Base-by-base conservation (phyloP, 148 eudicot species). In the Rhododendron ferrugineum region DNA sequence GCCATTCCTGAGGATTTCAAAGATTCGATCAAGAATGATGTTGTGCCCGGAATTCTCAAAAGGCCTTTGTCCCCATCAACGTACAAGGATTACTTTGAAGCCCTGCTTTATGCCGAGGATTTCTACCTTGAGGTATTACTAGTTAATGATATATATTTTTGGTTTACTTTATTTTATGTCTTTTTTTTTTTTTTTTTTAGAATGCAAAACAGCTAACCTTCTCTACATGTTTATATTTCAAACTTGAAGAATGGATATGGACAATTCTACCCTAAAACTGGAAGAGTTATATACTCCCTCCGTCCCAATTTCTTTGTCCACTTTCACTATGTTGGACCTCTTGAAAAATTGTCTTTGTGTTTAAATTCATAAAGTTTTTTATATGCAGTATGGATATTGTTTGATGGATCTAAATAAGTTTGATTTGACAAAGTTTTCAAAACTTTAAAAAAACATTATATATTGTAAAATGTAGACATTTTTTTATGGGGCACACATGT, bases 31-130 rank as follows among this genome's bases (percentile, higher is more conserved):
- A 49, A 78, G 56, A 79, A 47, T 26, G 85, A 82, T 30, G 80
- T 88, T 68, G 87, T 88, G 44, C 89, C 89, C 11, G 78, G 46
- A 49, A 28, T 88, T 47, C 82, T 88, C 37, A 82, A 62, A 76
- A 85, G 64, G 83, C 58, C 78, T 78, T 34, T 85, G 82, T 85
- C 87, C 47, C 40, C 77, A 37, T 78, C 83, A 14, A 85, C 89
- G 0, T 88, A 85, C 85, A 88, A 85, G 87, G 83, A 88, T 42
- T 88, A 88, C 87, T 88, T 88, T 78, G 79, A 54, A 20, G 82
- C 87, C 36, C 72, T 88, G 85, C 89, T 88, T 46, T 85, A 88
- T 85, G 87, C 89, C 11, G 87, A 87, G 86, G 89, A 87, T 73
- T 85, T 74, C 78, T 82, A 87, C 85, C 34, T 87, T 47, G 82